These are phyloP conservation scores for Nannizziopsis barbatae DNA, from an alignment of 2,329 filamentous ascomycete species.

Conservation along the genomic window DNA sequence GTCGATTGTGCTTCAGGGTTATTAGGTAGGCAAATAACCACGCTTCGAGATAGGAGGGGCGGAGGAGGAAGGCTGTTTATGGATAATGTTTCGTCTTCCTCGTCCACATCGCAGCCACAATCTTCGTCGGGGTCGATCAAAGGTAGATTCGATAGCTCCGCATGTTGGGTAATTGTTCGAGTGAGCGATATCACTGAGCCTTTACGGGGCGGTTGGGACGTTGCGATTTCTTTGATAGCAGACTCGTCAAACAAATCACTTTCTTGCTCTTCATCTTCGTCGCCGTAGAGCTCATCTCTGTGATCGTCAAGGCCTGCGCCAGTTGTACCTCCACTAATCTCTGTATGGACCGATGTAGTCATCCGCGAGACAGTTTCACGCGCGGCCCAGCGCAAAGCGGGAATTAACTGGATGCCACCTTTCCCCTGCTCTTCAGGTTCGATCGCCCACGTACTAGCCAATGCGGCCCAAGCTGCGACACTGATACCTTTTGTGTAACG, in stretches of 20 bases:
- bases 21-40: slow-evolving; percentile 30
- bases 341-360: slow-evolving; percentile 31
- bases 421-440: slow-evolving; percentile 27
- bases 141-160: slow-evolving; percentile 22
- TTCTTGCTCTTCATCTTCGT: slow-evolving; percentile 15
- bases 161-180: slow-evolving; percentile 30
- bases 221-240: background rate
- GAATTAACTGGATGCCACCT: slow-evolving; percentile 33
- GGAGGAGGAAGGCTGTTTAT: slow-evolving; percentile 19
- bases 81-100: slow-evolving; percentile 3
- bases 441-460: slow-evolving; percentile 32
- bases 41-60: slow-evolving; percentile 28
- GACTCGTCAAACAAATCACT: slow-evolving; percentile 11
- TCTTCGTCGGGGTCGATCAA: slow-evolving; percentile 6
- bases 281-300: background rate
- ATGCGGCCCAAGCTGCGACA: slow-evolving; percentile 29
- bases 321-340: slow-evolving; percentile 24
- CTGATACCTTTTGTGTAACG: slow-evolving; percentile 33
- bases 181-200: slow-evolving; percentile 35
- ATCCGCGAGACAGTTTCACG: slow-evolving; percentile 32
- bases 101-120: slow-evolving; percentile 11
- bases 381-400: slow-evolving; percentile 33
- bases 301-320: background rate
- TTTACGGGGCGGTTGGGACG: slow-evolving; percentile 23
- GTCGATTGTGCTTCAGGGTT: slow-evolving; percentile 24